Base-by-base conservation (phyloP, 495 filamentous ascomycete genomes). In the Xylaria bambusicola region DNA sequence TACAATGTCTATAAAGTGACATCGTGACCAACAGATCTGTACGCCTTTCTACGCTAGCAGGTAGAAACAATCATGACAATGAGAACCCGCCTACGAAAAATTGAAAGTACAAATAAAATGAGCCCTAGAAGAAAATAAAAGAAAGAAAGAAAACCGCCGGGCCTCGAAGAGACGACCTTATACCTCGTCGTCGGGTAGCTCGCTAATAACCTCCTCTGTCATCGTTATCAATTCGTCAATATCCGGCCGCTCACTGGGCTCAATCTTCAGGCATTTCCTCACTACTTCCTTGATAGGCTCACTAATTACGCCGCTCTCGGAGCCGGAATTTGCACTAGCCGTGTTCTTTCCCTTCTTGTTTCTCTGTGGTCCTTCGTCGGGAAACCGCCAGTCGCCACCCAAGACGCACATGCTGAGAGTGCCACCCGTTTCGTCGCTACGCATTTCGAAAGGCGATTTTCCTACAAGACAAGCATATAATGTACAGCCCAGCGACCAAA, bases 401-500 rank as follows among this genome's bases (percentile, higher is more conserved):
- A 96, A 76, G 10, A 97, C 90, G 70, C 92, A 97, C 65, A 97
- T 88, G 68, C 89, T 93, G 58, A 98, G 75, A 66, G 87, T 93
- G 18, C 94, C 94, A 56, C 94, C 94, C 1, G 93, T 97, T 78
- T 98, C 95, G 70, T 98, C 94, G 58, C 85, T 90, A 41, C 93
- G 87, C 62, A 92, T 89, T 77, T 98, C 94, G 67, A 98, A 98
- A 10, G 94, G 94, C 42, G 90, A 94, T 71, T 98, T 97, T 24
- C 94, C 94, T 52, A 96, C 90, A 18, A 98, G 76, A 62, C 95
- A 97, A 20, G 95, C 93, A 75, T 96, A 98, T 35, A 98, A 79
- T 0, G 95, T 98, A 76, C 93, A 97, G 26, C 94, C 94, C 20
- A 98, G 78, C 2, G 91, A 96, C 94, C 94, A 98, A 63, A 98